Conservation (phyloP, 345 rosid genomes). For the Eucalyptus cladocalyx region DNA sequence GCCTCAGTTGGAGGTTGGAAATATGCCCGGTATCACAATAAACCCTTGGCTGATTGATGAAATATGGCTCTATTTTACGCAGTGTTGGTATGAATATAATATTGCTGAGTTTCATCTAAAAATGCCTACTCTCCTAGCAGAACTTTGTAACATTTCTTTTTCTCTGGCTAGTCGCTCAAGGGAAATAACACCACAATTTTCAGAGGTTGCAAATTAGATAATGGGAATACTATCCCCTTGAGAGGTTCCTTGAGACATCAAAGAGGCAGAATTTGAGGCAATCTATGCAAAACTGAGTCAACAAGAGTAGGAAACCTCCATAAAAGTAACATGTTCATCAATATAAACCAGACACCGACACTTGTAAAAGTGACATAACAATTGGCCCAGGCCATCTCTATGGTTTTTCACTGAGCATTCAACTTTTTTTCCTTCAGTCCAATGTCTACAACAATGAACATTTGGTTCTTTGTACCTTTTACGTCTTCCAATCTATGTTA, state of each 20-base stretch:
- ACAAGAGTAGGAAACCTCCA: background rate
- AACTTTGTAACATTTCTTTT: background rate
- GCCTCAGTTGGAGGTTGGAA: background rate
- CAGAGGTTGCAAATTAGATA: background rate
- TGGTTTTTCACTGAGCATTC: background rate
- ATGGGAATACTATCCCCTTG: background rate
- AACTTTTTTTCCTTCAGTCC: background rate
- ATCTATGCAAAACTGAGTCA: background rate
- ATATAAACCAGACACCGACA: background rate
- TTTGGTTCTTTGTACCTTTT: background rate
- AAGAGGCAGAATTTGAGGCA: background rate
- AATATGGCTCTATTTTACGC: background rate
- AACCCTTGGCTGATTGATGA: background rate
- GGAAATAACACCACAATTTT: background rate
- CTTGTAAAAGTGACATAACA: background rate
- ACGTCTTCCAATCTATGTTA: background rate
- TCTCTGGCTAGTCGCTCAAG: background rate
- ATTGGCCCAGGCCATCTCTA: background rate
- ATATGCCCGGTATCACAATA: background rate
- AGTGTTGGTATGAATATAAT: background rate
- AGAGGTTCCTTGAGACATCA: background rate
- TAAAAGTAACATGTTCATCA: background rate
- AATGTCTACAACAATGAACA: background rate
- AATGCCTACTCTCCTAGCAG: background rate
- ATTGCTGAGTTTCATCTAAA: background rate